Base-by-base conservation (phyloP, 2,329 filamentous ascomycete genomes). In the Arthrobotrys entomopaga region DNA sequence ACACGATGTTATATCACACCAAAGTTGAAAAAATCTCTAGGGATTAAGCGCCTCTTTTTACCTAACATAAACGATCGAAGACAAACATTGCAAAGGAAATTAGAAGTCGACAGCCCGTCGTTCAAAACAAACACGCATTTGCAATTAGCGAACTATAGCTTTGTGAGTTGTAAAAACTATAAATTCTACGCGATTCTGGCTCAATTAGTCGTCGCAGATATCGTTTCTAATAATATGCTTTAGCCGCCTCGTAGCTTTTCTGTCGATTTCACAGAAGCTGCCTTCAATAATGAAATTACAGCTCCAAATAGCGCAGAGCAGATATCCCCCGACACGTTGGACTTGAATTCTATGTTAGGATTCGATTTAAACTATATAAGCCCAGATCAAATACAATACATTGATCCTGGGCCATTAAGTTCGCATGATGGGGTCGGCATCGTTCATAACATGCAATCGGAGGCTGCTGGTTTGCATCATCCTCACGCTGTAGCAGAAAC, bases 1-100 rank as follows among this genome's bases (percentile, higher is more conserved):
- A 80, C 81, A 2, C 80, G 82, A 73, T 84, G 83, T 80, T 84
- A 81, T 24, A 52, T 63, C 20, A 63, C 59, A 5, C 59, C 59
- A 7, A 63, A 61, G n/a, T 26, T 43, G 43, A 61, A 50, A 22
- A 49, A 63, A 15, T 43, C 53, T 6, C 40, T 57, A 3, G 22
- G n/a, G 1, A 2, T 43, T 7, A 52, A 26, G 20, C 46, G 48
- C 8, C 42, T 22, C 2, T 48, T 40, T 29, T 34, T 49, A 49
- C 46, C 16, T 3, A 13, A 16, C 26, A 11, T 49, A 11, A 26
- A 29, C 8, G 38, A 49, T 11, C 19, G 3, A 24, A 46, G 54
- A 40, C 40, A 43, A 43, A 15, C 16, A 43, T 13, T 43, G 13
- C 13, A 43, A 43, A 29, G 3, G 26, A 29, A 22, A n/a, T 22